Base-by-base conservation (phyloP, 2,329 filamentous ascomycete genomes). In the Byssothecium circinans region DNA sequence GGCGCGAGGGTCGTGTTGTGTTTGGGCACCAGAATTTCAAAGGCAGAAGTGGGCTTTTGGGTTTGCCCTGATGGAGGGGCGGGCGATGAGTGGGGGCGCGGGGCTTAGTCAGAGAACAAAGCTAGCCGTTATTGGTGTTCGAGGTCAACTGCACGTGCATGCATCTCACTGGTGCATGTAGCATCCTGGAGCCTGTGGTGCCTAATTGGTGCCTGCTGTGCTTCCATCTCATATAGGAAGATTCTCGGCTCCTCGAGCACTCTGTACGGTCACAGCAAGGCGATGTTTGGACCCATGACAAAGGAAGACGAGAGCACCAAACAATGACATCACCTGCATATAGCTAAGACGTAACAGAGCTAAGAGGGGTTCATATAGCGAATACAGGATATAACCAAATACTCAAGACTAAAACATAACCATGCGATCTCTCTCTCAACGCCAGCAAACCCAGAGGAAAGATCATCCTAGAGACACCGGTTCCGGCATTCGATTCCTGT, bases 1-100 rank as follows among this genome's bases (percentile, higher is more conserved):
- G 17, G 39, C 43, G 53, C 23, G 48, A 51, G 52, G 54, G 56
- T 45, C 45, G 52, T 46, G 43, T 49, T 53, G 47, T 56, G 56
- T 19, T 36, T 48, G 8, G 36, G 47, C 49, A 37, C 39, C 50
- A 57, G 53, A 64, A 57, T 62, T 64, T 62, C 23, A 54, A 43
- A 45, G 20, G 36, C 41, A 49, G 53, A 51, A 54, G 59, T 53
- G 55, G 52, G 32, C 22, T 49, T 23, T 40, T 39, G 40, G 33
- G 40, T 38, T 39, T 34, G 44, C 37, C 25, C 29, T 43, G 33
- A 58, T 62, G 54, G 53, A 56, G 57, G 57, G 59, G 53, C 54
- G 15, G n/a, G 8, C 7, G 36, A 19, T 12, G 35, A 25, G 23
- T 10, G 23, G 15, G 29, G 29, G n/a, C n/a, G n/a, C n/a, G n/a